phyloP scores from a whole-genome alignment of 1,284 basidiomycete genomes.

The Ceratobasidium sp. region DNA sequence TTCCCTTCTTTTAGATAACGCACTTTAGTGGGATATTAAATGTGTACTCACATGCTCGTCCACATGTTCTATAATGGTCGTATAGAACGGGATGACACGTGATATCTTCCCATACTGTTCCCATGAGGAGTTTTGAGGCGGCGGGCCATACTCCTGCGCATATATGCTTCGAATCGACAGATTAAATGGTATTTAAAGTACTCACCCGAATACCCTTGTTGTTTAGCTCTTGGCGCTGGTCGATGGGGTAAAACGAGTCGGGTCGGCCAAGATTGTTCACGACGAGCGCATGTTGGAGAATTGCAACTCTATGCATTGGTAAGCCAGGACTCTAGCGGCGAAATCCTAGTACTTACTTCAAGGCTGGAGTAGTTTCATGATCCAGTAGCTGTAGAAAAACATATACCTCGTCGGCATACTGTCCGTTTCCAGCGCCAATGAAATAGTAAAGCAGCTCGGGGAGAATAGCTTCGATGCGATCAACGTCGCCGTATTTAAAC shows the following conservation, averaged over 20 bases:
- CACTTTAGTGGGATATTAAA: not conserved
- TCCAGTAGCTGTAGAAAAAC: not conserved
- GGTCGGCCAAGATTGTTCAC: slow-evolving; percentile 1
- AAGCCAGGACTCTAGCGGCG: not conserved
- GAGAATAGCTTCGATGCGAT: slow-evolving; percentile 6
- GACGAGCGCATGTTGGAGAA: slow-evolving; percentile 6
- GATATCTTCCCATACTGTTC: not conserved
- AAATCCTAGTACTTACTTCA: not conserved
- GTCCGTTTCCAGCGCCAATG: slow-evolving; percentile 3
- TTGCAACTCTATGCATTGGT: not conserved
- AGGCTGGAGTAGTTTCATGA: not conserved
- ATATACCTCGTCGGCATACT: not conserved
- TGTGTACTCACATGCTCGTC: not conserved
- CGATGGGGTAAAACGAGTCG: slow-evolving; percentile 9
- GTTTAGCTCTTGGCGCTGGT: slow-evolving; percentile 27
- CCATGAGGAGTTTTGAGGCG: slow-evolving; percentile 7
- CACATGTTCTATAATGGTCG: not conserved
- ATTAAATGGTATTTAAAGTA: not conserved
- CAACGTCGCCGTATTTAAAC: slow-evolving; percentile 15
- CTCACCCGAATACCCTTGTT: slow-evolving; percentile 14
- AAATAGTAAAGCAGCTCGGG: slow-evolving; percentile 10
- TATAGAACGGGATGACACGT: not conserved
- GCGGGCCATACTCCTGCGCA: not conserved
- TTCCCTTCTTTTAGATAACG: not conserved
- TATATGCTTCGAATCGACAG: not conserved